phyloP scores from a whole-genome alignment of 2,329 filamentous ascomycete species.

The Fonsecaea erecta region DNA sequence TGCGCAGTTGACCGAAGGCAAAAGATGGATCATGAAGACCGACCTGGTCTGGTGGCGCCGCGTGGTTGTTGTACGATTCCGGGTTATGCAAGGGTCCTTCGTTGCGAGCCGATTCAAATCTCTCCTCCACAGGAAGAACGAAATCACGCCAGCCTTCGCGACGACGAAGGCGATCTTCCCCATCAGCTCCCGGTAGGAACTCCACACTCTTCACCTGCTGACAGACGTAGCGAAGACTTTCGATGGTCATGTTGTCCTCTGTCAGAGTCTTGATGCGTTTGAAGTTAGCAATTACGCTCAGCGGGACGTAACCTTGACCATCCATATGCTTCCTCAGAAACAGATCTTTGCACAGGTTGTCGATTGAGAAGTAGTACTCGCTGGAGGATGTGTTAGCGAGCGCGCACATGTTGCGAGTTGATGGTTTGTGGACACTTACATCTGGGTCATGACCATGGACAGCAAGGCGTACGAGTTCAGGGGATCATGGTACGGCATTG shows the following conservation, averaged over 20 bases:
- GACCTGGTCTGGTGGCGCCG: conserved; percentile 13
- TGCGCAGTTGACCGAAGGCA: conserved; percentile 25
- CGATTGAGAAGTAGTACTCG: conserved; percentile 96
- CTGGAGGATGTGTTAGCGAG: conserved; percentile 52
- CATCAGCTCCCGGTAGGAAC: conserved; percentile 74
- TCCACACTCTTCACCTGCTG: conserved; percentile 75
- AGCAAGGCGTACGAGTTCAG: conserved; percentile 62
- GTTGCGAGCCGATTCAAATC: conserved; percentile 74
- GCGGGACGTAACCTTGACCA: conserved; percentile 84
- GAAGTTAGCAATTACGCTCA: conserved; percentile 82
- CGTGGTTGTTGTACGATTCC: conserved; percentile 20
- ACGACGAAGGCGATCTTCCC: conserved; percentile 75
- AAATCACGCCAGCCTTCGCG: conserved; percentile 79
- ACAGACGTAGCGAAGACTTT: conserved; percentile 75
- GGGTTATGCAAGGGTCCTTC: conserved; percentile 60
- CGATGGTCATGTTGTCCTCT: conserved; percentile 61
- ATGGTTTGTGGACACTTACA: conserved; percentile 48
- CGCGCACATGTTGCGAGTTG: neutral
- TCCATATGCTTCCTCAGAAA: conserved; percentile 93
- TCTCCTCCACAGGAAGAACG: conserved; percentile 71
- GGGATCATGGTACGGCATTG: conserved; percentile 62
- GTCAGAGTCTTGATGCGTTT: conserved; percentile 78
- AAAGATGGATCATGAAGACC: conserved; percentile 22
- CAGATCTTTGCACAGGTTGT: conserved; percentile 92
- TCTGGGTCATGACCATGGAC: conserved; percentile 64